phyloP scores from a whole-genome alignment of 202 grass and related monocot genomes.

The Carex arenaria region DNA sequence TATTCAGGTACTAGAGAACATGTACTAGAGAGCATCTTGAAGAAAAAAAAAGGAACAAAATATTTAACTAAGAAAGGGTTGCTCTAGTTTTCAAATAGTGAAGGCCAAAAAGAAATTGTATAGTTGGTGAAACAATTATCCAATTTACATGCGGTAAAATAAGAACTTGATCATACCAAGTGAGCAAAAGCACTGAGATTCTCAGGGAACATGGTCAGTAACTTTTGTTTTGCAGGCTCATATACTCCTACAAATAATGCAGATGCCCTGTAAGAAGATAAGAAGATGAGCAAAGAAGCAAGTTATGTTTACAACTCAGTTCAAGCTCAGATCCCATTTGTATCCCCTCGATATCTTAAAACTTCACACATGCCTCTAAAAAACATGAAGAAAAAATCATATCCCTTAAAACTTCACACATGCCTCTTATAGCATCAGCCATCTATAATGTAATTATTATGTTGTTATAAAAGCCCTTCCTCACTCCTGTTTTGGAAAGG shows the following conservation, averaged over 20 bases:
- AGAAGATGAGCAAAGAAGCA: slow-evolving; percentile 10
- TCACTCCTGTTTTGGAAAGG: not conserved
- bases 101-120: not conserved
- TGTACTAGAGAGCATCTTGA: not conserved
- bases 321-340: not conserved
- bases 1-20: not conserved
- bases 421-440: not conserved
- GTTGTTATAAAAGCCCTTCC: not conserved
- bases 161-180: slow-evolving; percentile 60
- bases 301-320: not conserved
- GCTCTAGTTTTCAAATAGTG: not conserved
- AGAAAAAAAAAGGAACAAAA: not conserved
- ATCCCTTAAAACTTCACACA: not conserved
- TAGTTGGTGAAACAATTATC: not conserved
- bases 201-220: slow-evolving; percentile 65
- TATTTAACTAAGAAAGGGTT: not conserved
- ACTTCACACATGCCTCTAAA: not conserved
- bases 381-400: not conserved
- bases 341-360: not conserved
- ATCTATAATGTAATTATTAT: not conserved
- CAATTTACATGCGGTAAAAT: slow-evolving; percentile 17
- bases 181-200: slow-evolving; percentile 90
- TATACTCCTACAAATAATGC: slow-evolving; percentile 95
- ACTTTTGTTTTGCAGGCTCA: slow-evolving; percentile 77
- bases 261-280: slow-evolving; percentile 58